Evolutionary conservation across 108 stramenopile genomes (phyloP).

Genomic region (Pseudonitzschia pungens): DNA sequence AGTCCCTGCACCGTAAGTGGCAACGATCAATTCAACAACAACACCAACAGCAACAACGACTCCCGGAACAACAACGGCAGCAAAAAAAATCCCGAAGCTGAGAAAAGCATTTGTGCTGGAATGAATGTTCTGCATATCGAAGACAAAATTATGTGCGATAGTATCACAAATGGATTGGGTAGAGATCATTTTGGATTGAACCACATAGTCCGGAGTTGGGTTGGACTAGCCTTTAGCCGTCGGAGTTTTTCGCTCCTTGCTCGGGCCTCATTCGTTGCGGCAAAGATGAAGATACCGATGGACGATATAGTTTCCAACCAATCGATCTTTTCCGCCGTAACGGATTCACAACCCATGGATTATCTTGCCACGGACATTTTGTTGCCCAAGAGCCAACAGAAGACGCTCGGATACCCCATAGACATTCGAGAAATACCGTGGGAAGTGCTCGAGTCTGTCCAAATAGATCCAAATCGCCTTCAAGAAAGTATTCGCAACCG

Average conservation of each 20-base stretch:
- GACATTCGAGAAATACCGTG: conserved; percentile 12
- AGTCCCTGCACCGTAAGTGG: not conserved
- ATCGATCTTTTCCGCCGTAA: not conserved
- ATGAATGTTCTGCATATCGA: conserved; percentile 1
- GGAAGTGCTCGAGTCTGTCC: conserved; percentile 15
- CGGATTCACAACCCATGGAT: conserved; percentile 10
- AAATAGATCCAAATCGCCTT: conserved; percentile 2
- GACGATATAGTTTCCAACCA: conserved; percentile 24
- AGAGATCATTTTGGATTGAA: conserved; percentile 23
- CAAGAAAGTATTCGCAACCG: not conserved
- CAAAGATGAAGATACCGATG: conserved; percentile 15
- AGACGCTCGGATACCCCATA: conserved; percentile 3
- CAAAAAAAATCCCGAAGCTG: not conserved
- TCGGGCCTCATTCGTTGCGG: conserved; percentile 11
- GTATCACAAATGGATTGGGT: not conserved
- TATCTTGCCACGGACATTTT: conserved; percentile 1
- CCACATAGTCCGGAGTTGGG: conserved; percentile 18
- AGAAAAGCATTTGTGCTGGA: not conserved
- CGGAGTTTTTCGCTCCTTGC: conserved; percentile 18
- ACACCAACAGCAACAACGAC: not conserved
- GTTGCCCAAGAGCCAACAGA: not conserved
- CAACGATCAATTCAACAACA: not conserved
- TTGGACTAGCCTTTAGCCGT: conserved; percentile 20
- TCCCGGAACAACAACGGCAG: not conserved
- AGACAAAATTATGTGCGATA: conserved; percentile 1